These are phyloP conservation scores for grape (Vitis vinifera) DNA, from an alignment of 164 flowering plant species.

Conservation along the genomic window ASM3070453v1 NC_081818.1:25092501-25093000, in stretches of 20 bases:
- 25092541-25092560: slow-evolving; percentile 48
- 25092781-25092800: slow-evolving; percentile 5
- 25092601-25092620: slow-evolving; percentile 57
- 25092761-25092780: slow-evolving; percentile 1
- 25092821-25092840: neutral
- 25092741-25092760: slow-evolving; percentile 49
- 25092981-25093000: slow-evolving; percentile 31
- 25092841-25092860: neutral
- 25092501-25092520: slow-evolving; percentile 93
- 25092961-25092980: slow-evolving; percentile 50
- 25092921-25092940: slow-evolving; percentile 99
- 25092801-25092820: neutral
- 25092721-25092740: slow-evolving; percentile 94
- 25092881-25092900: slow-evolving; percentile 48
- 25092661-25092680: slow-evolving; percentile 89
- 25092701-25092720: slow-evolving; percentile 76
- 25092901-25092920: slow-evolving; percentile 84
- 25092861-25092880: slow-evolving; percentile 52
- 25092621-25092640: slow-evolving; percentile 78
- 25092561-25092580: slow-evolving; percentile 48
- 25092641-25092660: slow-evolving; percentile 77
- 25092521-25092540: slow-evolving; percentile 54
- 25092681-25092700: slow-evolving; percentile 84
- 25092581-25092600: slow-evolving; percentile 38
- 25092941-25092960: slow-evolving; percentile 66